Evolutionary conservation across 495 filamentous ascomycete genomes (phyloP), one percentile per base, ranked within the genome.

Genomic region (Annulohypoxylon stygium): DNA sequence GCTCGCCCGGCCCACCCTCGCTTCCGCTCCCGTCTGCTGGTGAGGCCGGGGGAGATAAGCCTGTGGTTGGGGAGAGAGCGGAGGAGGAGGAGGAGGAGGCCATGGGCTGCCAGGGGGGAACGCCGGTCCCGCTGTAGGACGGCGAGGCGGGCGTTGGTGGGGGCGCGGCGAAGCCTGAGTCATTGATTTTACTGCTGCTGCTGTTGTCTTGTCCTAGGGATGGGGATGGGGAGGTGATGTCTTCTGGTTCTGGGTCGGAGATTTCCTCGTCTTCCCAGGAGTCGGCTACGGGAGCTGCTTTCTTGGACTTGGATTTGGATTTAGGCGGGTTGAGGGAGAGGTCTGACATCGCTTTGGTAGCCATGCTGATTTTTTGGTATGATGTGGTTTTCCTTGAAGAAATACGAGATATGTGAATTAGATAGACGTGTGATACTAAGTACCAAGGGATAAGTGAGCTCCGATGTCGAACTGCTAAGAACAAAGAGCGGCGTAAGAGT

Each of bases 221-320:
- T 37, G 82, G 81, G 37, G 81, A 65, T 23, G 78, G 66, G 16
- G 60, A 55, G 30, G 30, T 30, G 30, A 30, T 30, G 70, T 45
- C 57, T 73, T 69, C 61, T 60, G 72, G 8, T 37, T 86, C 88
- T 16, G 79, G 71, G 72, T 81, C 81, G 59, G 80, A 80, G 75
- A 84, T 36, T 71, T 85, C 80, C 61, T 93, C 93, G 78, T 94
- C 93, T 81, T 97, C 94, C 93, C 94, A 97, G 69, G 92, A 94
- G 76, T 96, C 93, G 61, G 88, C 91, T 33, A 94, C 84, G 39
- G 84, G 75, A 30, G 78, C 69, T 53, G 77, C 75, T 69, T 81
- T 85, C 67, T 81, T 67, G 39, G 75, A 71, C 23, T 77, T 59
- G 39, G 76, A 69, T 33, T 79, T 78, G 6, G 63, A 30, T 59